These are phyloP conservation scores for Globisporangium camurandrum DNA, from an alignment of 352 stramenopile genomes.

Conservation along the genomic window DNA sequence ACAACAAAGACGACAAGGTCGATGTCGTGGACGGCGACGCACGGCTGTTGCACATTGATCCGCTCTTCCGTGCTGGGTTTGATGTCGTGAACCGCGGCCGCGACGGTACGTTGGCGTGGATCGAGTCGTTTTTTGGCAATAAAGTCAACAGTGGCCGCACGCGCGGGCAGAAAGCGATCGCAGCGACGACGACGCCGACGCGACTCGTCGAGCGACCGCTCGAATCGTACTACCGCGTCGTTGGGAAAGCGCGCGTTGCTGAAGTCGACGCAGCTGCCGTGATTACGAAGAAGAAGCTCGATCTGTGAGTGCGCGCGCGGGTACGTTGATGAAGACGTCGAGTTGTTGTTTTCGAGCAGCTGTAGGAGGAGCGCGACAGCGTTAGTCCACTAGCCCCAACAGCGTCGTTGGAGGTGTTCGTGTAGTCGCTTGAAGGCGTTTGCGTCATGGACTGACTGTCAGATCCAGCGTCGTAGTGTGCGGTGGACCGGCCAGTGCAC, in stretches of 20 bases:
- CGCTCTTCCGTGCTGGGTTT: slow-evolving; percentile 72
- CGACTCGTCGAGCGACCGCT: slow-evolving; percentile 45
- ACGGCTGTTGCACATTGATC: slow-evolving; percentile 50
- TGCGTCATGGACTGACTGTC: too few species aligned
- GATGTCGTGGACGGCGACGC: too few species aligned
- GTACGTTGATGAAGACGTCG: too few species aligned
- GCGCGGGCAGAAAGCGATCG: slow-evolving; percentile 49
- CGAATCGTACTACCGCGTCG: slow-evolving; percentile 69
- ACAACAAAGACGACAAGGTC: slow-evolving; percentile 7
- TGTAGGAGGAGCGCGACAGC: too few species aligned
- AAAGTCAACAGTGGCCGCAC: slow-evolving; percentile 57
- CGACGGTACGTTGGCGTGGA: slow-evolving; percentile 68
- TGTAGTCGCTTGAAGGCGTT: too few species aligned
- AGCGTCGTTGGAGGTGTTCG: too few species aligned
- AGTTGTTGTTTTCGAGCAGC: too few species aligned
- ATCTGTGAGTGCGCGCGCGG: not conserved
- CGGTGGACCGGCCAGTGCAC: too few species aligned
- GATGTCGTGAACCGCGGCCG: slow-evolving; percentile 69
- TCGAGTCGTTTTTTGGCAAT: slow-evolving; percentile 63
- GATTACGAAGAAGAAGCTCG: not conserved
- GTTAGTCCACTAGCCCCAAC: too few species aligned
- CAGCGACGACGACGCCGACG: slow-evolving; percentile 16
- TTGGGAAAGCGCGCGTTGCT: slow-evolving; percentile 40
- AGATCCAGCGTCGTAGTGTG: too few species aligned
- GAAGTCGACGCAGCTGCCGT: not conserved